These are phyloP conservation scores for Penicillium chermesinum DNA, from an alignment of 495 filamentous ascomycete genomes.

Conservation along the genomic window DNA sequence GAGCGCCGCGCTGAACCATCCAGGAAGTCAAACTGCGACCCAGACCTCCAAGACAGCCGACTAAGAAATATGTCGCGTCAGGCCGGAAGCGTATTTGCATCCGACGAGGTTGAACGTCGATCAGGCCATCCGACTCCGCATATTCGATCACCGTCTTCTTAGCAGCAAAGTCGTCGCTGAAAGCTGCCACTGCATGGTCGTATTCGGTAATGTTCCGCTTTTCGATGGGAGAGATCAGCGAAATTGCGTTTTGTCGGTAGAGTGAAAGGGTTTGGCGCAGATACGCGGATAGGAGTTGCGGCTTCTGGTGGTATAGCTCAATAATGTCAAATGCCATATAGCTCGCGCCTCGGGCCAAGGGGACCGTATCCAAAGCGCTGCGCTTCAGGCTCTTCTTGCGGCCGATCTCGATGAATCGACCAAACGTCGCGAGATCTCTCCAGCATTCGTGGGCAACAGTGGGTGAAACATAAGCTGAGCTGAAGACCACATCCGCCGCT, in stretches of 20 bases:
- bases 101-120: neutral
- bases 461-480: neutral
- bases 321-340: neutral
- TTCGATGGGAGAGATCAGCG: neutral
- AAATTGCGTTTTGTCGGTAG: neutral
- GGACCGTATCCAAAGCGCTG: neutral
- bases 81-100: slow-evolving; percentile 1
- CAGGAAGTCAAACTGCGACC: slow-evolving; percentile 53
- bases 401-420: neutral
- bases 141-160: neutral
- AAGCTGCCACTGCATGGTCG: neutral
- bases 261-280: neutral
- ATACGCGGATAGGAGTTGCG: neutral
- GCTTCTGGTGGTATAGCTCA: neutral
- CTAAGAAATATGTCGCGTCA: slow-evolving; percentile 53
- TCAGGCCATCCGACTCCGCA: neutral
- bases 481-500: neutral
- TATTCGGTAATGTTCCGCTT: slow-evolving; percentile 4
- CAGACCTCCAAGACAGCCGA: slow-evolving; percentile 63
- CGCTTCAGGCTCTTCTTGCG: neutral
- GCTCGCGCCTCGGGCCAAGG: neutral
- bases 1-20: slow-evolving; percentile 57
- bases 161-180: neutral
- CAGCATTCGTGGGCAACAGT: neutral
- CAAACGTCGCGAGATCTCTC: neutral